Base-by-base conservation (phyloP, 164 flowering plant species). In the Platanus orientalis region DNA sequence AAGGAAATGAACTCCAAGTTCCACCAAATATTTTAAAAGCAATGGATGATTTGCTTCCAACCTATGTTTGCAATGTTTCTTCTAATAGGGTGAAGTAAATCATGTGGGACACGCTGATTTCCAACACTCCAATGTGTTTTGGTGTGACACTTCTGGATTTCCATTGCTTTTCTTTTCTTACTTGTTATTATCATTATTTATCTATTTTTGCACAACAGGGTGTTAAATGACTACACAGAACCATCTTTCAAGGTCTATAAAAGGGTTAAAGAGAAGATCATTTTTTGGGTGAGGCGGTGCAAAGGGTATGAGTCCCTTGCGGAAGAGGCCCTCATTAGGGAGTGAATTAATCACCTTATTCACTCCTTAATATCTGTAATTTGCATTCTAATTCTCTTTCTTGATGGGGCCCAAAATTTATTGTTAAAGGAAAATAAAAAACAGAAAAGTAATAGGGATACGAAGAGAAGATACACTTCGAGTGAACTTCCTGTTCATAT, bases 381-480 rank as follows among this genome's bases (percentile, higher is more conserved):
- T 34, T 54, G 4, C 14, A 12, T 44, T 17, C 14, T 44, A 12
- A 19, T 44, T 44, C 14, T 6, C 49, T 12, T n/a, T n/a, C 10
- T 34, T 34, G 39, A 5, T 34, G 5, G 39, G 5, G 5, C 10
- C n/a, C n/a, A n/a, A n/a, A 36, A 1, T 2, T 36, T 36, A 13
- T 36, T 7, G 9, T 32, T 32, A 32, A 32, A 32, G 9, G 4
- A 9, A 32, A 32, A 32, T 4, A 32, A 29, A 17, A 30, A 62
- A 48, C 14, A 45, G 19, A 60, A 52, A 40, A 42, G 40, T 19
- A 40, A 54, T 40, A 73, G 85, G 95, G 95, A 92, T 90, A 92
- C 95, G 77, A n/a, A 80, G 52, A 47, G 83, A 57, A 69, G 93
- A 67, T 52, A 68, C 75, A 63, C 87, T 87, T 27, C 81, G 69